phyloP scores from a whole-genome alignment of 2,329 filamentous ascomycete species.

The Hypoxylon sp. region DNA sequence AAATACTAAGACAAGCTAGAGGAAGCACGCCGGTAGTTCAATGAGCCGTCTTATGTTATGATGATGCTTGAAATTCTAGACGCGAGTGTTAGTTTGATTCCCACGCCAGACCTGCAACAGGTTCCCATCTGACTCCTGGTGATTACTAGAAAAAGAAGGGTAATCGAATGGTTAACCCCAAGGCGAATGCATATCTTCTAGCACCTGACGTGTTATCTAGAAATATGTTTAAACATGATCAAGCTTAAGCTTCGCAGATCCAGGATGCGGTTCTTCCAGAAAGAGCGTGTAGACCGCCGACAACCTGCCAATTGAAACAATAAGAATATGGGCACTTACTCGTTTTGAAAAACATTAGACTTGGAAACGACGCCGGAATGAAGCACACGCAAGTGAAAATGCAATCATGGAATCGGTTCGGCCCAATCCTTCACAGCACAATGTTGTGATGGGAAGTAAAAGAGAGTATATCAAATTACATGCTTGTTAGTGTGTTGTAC shows the following conservation, averaged over 20 bases:
- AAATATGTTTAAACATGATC: not conserved
- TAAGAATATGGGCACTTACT: slow-evolving; percentile 32
- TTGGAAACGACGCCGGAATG: slow-evolving; percentile 32
- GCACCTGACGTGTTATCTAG: not conserved
- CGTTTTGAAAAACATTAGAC: slow-evolving; percentile 42
- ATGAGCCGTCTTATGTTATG: slow-evolving; percentile 31
- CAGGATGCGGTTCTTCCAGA: slow-evolving; percentile 6
- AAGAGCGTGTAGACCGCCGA: slow-evolving; percentile 8
- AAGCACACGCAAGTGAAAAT: slow-evolving; percentile 23
- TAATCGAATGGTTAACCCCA: not conserved
- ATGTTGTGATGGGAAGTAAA: slow-evolving; percentile 39
- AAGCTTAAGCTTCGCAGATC: slow-evolving; percentile 8
- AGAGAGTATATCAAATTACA: slow-evolving; percentile 38
- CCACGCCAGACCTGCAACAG: not conserved
- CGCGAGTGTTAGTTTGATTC: slow-evolving; percentile 30
- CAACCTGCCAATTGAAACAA: slow-evolving; percentile 14
- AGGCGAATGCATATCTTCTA: not conserved
- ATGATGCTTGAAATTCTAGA: slow-evolving; percentile 26
- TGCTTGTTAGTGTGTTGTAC: slow-evolving; percentile 21
- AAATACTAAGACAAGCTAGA: slow-evolving; percentile 33
- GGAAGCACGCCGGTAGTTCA: slow-evolving; percentile 25
- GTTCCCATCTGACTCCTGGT: not conserved
- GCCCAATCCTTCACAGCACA: slow-evolving; percentile 26
- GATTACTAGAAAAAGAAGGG: not conserved
- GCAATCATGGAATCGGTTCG: slow-evolving; percentile 7